phyloP scores from a whole-genome alignment of 2,329 filamentous ascomycete species.

The Neonectria punicea region DNA sequence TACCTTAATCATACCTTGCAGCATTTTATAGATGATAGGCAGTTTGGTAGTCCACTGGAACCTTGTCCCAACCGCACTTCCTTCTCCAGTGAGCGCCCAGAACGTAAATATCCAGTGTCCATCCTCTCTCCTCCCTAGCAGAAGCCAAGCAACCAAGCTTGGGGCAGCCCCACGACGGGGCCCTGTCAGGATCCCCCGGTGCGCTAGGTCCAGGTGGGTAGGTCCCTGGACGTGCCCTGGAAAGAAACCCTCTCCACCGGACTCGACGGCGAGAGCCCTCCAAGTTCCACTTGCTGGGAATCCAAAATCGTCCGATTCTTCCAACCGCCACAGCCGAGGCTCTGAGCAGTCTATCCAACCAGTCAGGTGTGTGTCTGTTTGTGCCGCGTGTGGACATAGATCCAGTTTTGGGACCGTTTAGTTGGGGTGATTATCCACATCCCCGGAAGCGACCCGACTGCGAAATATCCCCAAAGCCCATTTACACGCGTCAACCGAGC shows the following conservation, averaged over 20 bases:
- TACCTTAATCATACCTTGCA: neutral
- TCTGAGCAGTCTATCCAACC: neutral
- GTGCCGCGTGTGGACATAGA: neutral
- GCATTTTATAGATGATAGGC: neutral
- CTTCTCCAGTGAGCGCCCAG: neutral
- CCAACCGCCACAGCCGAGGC: conserved; percentile 5
- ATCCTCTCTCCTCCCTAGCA: neutral
- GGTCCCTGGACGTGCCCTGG: conserved; percentile 1
- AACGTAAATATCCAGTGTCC: neutral
- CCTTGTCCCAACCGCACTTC: neutral
- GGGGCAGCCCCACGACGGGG: neutral
- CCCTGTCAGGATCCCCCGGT: neutral
- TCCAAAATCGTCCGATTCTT: conserved; percentile 1
- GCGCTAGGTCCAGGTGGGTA: conserved; percentile 2
- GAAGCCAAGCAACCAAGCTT: neutral
- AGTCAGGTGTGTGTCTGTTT: neutral
- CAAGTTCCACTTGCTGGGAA: neutral
- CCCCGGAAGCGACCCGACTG: neutral
- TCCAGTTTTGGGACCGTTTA: neutral
- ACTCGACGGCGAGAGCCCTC: neutral
- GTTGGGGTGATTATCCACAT: neutral
- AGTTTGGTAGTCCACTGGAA: neutral
- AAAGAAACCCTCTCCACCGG: neutral
- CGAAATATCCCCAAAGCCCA: neutral
- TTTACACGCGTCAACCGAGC: neutral